Evolutionary conservation across 306 rosid species (phyloP).

Genomic region (Ammopiptanthus mongolicus): DNA sequence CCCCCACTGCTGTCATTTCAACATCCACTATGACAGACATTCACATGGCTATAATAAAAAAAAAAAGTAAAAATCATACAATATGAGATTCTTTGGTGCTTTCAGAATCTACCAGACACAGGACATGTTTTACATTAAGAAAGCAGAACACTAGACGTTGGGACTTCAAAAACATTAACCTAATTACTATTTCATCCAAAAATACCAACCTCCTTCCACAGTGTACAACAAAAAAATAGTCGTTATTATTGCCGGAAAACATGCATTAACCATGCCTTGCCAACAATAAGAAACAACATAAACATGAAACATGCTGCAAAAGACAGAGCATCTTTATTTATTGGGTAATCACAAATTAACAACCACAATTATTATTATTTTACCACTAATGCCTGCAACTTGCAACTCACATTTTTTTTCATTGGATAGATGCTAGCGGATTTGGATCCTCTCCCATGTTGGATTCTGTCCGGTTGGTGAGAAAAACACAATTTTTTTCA

Average conservation of each 20-base stretch:
- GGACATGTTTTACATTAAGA: slow-evolving; percentile 13
- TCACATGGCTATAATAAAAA: background rate
- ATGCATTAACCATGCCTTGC: background rate
- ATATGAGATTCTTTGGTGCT: slow-evolving; percentile 7
- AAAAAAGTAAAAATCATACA: background rate
- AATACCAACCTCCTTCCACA: background rate
- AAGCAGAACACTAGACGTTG: slow-evolving; percentile 6
- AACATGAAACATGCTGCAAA: background rate
- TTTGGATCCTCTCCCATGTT: no score
- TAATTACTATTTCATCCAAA: slow-evolving; percentile 1
- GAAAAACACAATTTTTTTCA: no score
- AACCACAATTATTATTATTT: background rate
- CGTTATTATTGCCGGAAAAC: background rate
- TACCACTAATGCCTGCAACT: background rate
- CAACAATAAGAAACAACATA: background rate
- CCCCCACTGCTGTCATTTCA: slow-evolving; percentile 23
- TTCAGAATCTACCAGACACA: slow-evolving; percentile 15
- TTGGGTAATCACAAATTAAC: background rate
- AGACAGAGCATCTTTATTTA: background rate
- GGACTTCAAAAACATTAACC: slow-evolving; percentile 13
- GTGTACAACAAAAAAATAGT: background rate
- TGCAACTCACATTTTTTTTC: background rate
- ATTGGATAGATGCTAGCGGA: background rate
- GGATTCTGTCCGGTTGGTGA: no score
- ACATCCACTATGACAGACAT: slow-evolving; percentile 16